phyloP scores from a whole-genome alignment of 495 filamentous ascomycete genomes.

The Penicillium atrosanguineum region DNA sequence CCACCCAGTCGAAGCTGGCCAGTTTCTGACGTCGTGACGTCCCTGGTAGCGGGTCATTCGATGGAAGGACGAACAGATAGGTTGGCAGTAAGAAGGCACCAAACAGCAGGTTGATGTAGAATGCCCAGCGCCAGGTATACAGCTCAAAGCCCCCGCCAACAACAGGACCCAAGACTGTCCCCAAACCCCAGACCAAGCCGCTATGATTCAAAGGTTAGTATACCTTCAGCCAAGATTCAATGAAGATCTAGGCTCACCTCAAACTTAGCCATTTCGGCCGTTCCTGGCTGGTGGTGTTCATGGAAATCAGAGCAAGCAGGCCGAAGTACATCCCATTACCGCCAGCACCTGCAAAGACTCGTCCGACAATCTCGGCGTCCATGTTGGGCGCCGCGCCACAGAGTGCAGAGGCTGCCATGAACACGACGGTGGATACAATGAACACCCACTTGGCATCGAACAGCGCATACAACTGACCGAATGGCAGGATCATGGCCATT shows the following conservation, averaged over 20 bases:
- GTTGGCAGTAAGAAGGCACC: background rate
- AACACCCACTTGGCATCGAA: slow-evolving; percentile 55
- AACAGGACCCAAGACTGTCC: slow-evolving; percentile 27
- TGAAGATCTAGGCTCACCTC: slow-evolving; percentile 10
- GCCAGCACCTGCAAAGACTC: slow-evolving; percentile 37
- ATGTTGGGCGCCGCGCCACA: slow-evolving; percentile 52
- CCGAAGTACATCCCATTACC: slow-evolving; percentile 55
- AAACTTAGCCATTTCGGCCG: slow-evolving; percentile 47
- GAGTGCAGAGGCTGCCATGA: slow-evolving; percentile 45
- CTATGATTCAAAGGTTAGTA: background rate
- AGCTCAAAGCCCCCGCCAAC: slow-evolving; percentile 8
- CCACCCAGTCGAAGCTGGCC: slow-evolving; percentile 16
- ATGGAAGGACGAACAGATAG: slow-evolving; percentile 2
- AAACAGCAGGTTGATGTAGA: slow-evolving; percentile 9
- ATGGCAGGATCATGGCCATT: slow-evolving; percentile 11
- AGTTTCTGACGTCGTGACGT: background rate
- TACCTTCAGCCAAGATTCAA: background rate
- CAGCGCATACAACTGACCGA: slow-evolving; percentile 41
- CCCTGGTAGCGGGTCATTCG: background rate
- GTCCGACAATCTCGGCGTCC: slow-evolving; percentile 46
- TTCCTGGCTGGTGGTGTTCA: slow-evolving; percentile 42
- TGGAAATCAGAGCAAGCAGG: slow-evolving; percentile 41
- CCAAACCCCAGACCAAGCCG: slow-evolving; percentile 44
- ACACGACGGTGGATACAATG: slow-evolving; percentile 43
- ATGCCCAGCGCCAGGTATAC: slow-evolving; percentile 5